Evolutionary conservation across 2,329 filamentous ascomycete genomes (phyloP), one percentile per base, ranked within the genome.

Genomic region (Hymenoscyphus scutula): DNA sequence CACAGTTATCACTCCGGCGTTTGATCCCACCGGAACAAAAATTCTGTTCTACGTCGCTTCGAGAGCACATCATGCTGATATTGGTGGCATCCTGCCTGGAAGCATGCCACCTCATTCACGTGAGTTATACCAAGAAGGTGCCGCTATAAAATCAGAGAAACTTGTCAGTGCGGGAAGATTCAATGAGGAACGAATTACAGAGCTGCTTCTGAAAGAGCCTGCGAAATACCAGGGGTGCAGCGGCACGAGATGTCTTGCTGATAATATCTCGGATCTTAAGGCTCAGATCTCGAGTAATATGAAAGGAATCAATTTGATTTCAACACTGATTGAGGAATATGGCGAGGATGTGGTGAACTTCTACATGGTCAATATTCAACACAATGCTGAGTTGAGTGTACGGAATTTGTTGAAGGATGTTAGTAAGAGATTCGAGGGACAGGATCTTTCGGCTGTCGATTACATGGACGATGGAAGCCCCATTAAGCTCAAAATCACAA

Each of bases 381-480:
- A 86, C 63, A 95, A 93, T 54, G 91, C 91, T 0, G 91, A 92
- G 69, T 80, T 85, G 1, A 89, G 88, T 34, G 92, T 96, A 0
- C 84, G 90, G 19, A 84, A 84, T 58, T 81, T 96, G 5, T 80
- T 96, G 30, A 92, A 89, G 71, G 80, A 84, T 2, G 87, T 94
- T n/a, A 82, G 86, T 70, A 82, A 82, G 65, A 82, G 85, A 27
- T 91, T 92, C 68, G 82, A 86, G 67, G 88, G 88, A 2, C 82
- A 85, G 62, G 85, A 90, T n/a, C 82, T 96, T 0, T 82, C 84
- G 7, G 89, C 92, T 0, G 80, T 88, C 1, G 91, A 96, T 72
- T 91, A 88, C 77, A 95, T 96, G 90, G 92, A 96, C 69, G 91
- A 96, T 69, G 91, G 91, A 29, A 90, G 84, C 10, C 89, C 90